phyloP scores from a whole-genome alignment of 495 filamentous ascomycete genomes.

The Jackrogersella multiformis region DNA sequence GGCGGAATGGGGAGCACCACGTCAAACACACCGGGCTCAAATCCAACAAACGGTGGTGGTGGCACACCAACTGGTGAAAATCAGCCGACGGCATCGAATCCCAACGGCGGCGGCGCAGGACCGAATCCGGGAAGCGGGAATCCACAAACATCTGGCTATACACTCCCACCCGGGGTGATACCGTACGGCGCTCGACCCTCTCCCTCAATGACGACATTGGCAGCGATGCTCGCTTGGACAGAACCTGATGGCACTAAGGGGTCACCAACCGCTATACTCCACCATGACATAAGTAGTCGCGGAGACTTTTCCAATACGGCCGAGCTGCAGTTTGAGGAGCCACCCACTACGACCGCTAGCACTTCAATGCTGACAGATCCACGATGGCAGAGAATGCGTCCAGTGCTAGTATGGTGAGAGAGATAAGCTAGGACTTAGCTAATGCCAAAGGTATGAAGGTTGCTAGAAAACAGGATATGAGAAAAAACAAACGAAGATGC shows the following conservation, averaged over 20 bases:
- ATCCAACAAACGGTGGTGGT: constrained; percentile 11
- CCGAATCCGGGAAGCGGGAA: constrained; percentile 8
- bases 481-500: background rate
- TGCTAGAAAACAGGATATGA: background rate
- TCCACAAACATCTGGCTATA: constrained; percentile 34
- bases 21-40: constrained; percentile 18
- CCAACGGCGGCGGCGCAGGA: constrained; percentile 8
- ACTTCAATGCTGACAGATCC: constrained; percentile 24
- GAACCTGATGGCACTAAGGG: constrained; percentile 33
- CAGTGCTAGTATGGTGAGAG: constrained; percentile 41
- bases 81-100: constrained; percentile 29
- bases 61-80: constrained; percentile 14
- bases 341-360: constrained; percentile 15
- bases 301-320: background rate
- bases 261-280: constrained; percentile 22
- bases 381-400: constrained; percentile 41
- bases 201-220: constrained; percentile 37
- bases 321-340: constrained; percentile 17
- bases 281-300: constrained; percentile 7
- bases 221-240: constrained; percentile 40
- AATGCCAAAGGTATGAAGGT: background rate
- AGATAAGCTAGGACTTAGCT: background rate
- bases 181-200: constrained; percentile 32
- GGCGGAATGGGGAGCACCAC: constrained; percentile 3
- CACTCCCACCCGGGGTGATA: constrained; percentile 31